These are phyloP conservation scores for Barnettozyma botsteinii DNA, from an alignment of 805 yeast genomes.

Conservation along the genomic window DNA sequence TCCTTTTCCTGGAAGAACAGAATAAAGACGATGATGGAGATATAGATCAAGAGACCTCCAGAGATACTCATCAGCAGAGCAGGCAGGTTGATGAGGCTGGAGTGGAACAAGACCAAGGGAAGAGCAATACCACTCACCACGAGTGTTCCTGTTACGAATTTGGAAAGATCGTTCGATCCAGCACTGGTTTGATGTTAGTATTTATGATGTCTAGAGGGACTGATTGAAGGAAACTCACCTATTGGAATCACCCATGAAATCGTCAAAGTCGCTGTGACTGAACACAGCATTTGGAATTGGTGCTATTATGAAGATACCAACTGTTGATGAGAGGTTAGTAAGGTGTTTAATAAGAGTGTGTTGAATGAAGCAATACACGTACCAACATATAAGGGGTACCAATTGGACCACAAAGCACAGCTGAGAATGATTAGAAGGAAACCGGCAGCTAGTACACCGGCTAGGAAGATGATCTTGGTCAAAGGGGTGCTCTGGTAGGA, in stretches of 20 bases:
- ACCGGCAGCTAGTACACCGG: slow-evolving; percentile 80
- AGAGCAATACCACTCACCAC: slow-evolving; percentile 69
- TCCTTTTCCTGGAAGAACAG: slow-evolving; percentile 56
- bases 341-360: not conserved
- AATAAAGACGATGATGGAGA: slow-evolving; percentile 77
- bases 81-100: slow-evolving; percentile 57
- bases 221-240: not conserved
- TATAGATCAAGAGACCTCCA: slow-evolving; percentile 83
- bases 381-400: slow-evolving; percentile 81
- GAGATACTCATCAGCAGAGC: slow-evolving; percentile 72
- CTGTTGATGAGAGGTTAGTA: slow-evolving; percentile 20
- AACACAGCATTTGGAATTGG: slow-evolving; percentile 67
- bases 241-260: slow-evolving; percentile 53
- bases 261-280: slow-evolving; percentile 39
- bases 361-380: slow-evolving; percentile 19
- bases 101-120: slow-evolving; percentile 75
- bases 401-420: slow-evolving; percentile 81
- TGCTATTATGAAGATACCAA: slow-evolving; percentile 60
- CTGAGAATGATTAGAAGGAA: slow-evolving; percentile 83
- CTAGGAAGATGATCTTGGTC: slow-evolving; percentile 69
- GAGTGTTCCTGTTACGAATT: slow-evolving; percentile 71
- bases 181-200: slow-evolving; percentile 20
- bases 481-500: slow-evolving; percentile 45
- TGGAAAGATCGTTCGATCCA: slow-evolving; percentile 67
- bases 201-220: too few relatives aligned